Base-by-base conservation (phyloP, 495 filamentous ascomycete species). In the Penicillium nucicola region DNA sequence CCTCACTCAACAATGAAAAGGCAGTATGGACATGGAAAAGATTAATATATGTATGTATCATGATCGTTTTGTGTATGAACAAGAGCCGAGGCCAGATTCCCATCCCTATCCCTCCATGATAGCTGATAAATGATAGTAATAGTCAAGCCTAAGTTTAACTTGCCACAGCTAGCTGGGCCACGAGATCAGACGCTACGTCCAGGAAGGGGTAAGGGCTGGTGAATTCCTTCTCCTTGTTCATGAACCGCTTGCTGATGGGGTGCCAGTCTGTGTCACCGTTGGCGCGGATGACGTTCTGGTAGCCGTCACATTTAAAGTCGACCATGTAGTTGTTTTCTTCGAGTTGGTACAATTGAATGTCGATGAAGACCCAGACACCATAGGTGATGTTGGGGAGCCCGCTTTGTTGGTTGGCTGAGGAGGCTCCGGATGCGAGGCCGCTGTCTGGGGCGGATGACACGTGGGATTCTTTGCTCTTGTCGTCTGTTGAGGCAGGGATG, bases 281-380 rank as follows among this genome's bases (percentile, higher is more conserved):
- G 6, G 70, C 65, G n/a, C 77, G 72, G 42, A 84, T 74, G 42
- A 88, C 73, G 32, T 88, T 87, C 68, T 98, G 93, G 67, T 98
- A 98, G 6, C 93, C 93, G n/a, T 92, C 90, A 62, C 93, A 96
- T 63, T 95, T 97, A 79, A 98, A 97, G 66, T 98, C 93, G 20
- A 98, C 93, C 55, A 97, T 86, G 68, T 92, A 98, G 56, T 91
- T 92, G 48, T 88, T 87, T 33, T 84, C 82, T 67, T 98, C 93
- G 69, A 98, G 86, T 60, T 92, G 88, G 66, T 98, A 98, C 23
- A 98, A 84, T 66, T 98, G 93, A 48, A 98, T 95, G 45, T 93
- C 91, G 66, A 97, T 84, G 59, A 95, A 92, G 53, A 97, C 90
- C 74, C 72, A 77, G 17, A 76, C 72, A 11, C 74, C 74, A 47